phyloP scores from a whole-genome alignment of 371 early-diverging fungal genomes.

The Actinomortierella wolfii region DNA sequence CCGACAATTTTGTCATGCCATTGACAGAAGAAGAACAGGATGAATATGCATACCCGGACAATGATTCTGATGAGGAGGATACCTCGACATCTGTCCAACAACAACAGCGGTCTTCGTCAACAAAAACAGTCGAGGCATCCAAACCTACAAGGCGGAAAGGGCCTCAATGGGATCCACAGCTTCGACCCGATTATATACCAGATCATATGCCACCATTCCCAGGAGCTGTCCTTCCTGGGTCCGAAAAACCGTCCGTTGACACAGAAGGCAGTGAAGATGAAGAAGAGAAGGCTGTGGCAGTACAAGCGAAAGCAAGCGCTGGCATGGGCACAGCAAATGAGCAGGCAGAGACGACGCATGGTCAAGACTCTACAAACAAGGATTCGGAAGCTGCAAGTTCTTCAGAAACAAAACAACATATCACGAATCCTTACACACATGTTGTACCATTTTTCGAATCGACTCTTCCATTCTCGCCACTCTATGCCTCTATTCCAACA shows the following conservation, averaged over 20 bases:
- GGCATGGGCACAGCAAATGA: no score
- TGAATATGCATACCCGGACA: constrained; percentile 43
- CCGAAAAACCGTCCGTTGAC: constrained; percentile 8
- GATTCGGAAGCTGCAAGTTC: not conserved
- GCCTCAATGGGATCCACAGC: constrained; percentile 34
- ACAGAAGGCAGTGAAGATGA: constrained; percentile 7
- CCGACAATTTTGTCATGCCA: constrained; percentile 33
- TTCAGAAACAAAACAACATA: not conserved
- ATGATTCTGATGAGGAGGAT: constrained; percentile 13
- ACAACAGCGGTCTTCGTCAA: no score
- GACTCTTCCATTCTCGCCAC: constrained; percentile 29
- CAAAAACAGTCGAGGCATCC: not conserved
- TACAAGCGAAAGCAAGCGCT: not conserved
- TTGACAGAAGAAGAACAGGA: constrained; percentile 44
- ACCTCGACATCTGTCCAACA: not conserved
- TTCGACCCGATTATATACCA: constrained; percentile 32
- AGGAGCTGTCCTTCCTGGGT: constrained; percentile 14
- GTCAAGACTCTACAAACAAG: constrained; percentile 12
- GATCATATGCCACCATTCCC: constrained; percentile 40
- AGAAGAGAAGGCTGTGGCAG: constrained; percentile 1
- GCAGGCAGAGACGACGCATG: not conserved
- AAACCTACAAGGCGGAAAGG: no score
- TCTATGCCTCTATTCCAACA: constrained; percentile 16
- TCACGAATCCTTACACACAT: constrained; percentile 55
- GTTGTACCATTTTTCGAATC: constrained; percentile 60